These are phyloP conservation scores for Priceomyces castillae DNA, from an alignment of 805 yeast species.

Conservation along the genomic window DNA sequence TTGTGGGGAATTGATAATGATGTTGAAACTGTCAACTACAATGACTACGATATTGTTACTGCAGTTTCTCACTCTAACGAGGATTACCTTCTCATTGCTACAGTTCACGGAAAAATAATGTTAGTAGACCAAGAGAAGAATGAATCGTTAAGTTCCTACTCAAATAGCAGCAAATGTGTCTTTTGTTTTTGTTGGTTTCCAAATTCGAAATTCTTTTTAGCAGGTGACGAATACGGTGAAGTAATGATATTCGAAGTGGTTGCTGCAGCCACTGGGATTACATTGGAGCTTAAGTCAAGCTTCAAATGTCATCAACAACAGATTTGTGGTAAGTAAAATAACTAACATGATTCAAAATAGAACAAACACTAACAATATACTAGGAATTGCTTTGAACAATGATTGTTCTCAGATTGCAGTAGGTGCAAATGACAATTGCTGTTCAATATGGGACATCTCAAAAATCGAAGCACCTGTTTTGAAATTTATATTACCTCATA, in stretches of 20 bases:
- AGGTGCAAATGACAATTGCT: conserved; percentile 82
- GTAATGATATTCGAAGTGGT: conserved; percentile 42
- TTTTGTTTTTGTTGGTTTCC: conserved; percentile 64
- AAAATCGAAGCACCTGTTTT: conserved; percentile 40
- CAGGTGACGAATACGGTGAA: conserved; percentile 67
- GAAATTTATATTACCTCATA: conserved; percentile 56
- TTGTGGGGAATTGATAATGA: conserved; percentile 54
- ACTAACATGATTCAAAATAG: too few relatives aligned
- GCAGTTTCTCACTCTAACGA: conserved; percentile 55
- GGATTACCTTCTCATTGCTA: conserved; percentile 52
- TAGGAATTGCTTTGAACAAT: conserved; percentile 58
- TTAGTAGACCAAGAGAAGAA: conserved; percentile 40
- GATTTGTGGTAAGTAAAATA: conserved; percentile 40
- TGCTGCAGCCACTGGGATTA: conserved; percentile 5
- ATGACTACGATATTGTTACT: conserved; percentile 47
- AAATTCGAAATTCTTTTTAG: conserved; percentile 40
- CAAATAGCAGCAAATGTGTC: conserved; percentile 38
- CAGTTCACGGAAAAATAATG: conserved; percentile 53
- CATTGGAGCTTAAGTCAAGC: conserved; percentile 9
- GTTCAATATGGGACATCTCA: conserved; percentile 71
- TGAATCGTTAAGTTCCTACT: conserved; percentile 11
- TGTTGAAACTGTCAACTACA: conserved; percentile 45
- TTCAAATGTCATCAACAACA: conserved; percentile 33
- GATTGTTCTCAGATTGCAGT: conserved; percentile 61
- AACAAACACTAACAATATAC: conserved; percentile 20